Evolutionary conservation across 2,329 filamentous ascomycete genomes (phyloP), one percentile per base, ranked within the genome.

Genomic region (Colletotrichum brevisporum): DNA sequence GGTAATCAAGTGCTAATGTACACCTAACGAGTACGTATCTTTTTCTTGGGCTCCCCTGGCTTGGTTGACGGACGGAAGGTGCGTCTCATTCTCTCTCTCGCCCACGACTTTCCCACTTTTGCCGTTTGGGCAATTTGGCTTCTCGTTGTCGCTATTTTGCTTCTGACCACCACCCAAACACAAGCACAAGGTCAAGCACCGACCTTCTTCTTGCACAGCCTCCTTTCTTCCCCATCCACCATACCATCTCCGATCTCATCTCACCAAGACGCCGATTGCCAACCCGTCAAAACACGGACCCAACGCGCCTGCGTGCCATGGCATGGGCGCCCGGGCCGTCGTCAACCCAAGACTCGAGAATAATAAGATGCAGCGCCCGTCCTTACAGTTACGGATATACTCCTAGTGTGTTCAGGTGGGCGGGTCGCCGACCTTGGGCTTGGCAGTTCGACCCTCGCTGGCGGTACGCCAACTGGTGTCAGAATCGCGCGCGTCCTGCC

Each of bases 381-480:
- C 55, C 31, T 55, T 66, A n/a, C n/a, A n/a, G n/a, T n/a, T n/a
- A n/a, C n/a, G n/a, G n/a, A n/a, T n/a, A n/a, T n/a, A 3, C 21
- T 24, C 21, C 21, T 24, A 24, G 21, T 24, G 21, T 24, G 16
- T 41, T 69, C 62, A 69, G 54, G 63, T 69, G 55, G 24, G 61
- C 65, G 61, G 65, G 65, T 68, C 61, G 61, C 10, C 31, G 31
- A 36, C 21, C 10, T 59, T n/a, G 51, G 51, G 6, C 66, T 69
- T 60, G 50, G 66, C 66, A 56, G 62, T 60, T 69, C 54, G 66
- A 69, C 62, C 66, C 66, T 61, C 51, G 62, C 50, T 56, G 66
- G 27, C 66, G 66, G 66, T 60, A 69, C 51, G 43, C 50, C 66
- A 60, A 36, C 51, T 45, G 54, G 61, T 68, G 41, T 68, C 65